Evolutionary conservation across 202 grass and related monocot species (phyloP), one percentile per base, ranked within the genome.

Genomic region (Elaeis oleifera): DNA sequence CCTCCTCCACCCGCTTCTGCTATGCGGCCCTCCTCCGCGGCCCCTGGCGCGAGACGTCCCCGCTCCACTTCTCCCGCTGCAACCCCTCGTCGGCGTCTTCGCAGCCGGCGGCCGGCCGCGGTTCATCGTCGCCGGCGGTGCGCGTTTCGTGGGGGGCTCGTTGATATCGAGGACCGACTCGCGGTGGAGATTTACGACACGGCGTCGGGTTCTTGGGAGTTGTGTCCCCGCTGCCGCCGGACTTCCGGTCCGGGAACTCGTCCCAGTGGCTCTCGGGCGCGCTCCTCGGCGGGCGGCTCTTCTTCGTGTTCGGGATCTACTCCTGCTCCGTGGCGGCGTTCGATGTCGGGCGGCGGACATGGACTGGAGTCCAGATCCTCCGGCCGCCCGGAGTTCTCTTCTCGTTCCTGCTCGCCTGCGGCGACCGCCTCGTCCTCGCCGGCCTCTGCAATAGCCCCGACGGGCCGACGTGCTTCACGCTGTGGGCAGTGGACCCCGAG

Each of bases 31-130:
- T 84, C 17, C 71, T 84, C 4, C 50, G 76, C 2, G 59, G 59
- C 1, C 28, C 71, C 28, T 72, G 65, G 70, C 48, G 54, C 18
- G 67, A 67, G 9, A 67, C 81, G 29, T 73, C 72, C 23, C 76
- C 76, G 25, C 71, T 79, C 18, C 23, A 26, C 7, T 84, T 65
- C 67, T 65, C 81, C 18, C 66, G 81, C 9, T 84, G 56, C 50
- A 84, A 84, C 63, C 81, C 49, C 56, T 84, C 51, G 76, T 84
- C 14, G 71, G 71, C 1, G 76, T 76, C 16, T 75, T 84, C 32
- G 53, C 59, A 1, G 3, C 21, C 8, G 28, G 36, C 25, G 22
- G 27, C 15, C 26, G 15, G 49, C 17, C 13, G 18, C 70, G 18
- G 17, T 49, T 79, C 18, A 58, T 84, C 63, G 56, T 84, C 23